Evolutionary conservation across 202 grass and related monocot genomes (phyloP), one percentile per base, ranked within the genome.

Genomic region (Digitaria exilis): DNA sequence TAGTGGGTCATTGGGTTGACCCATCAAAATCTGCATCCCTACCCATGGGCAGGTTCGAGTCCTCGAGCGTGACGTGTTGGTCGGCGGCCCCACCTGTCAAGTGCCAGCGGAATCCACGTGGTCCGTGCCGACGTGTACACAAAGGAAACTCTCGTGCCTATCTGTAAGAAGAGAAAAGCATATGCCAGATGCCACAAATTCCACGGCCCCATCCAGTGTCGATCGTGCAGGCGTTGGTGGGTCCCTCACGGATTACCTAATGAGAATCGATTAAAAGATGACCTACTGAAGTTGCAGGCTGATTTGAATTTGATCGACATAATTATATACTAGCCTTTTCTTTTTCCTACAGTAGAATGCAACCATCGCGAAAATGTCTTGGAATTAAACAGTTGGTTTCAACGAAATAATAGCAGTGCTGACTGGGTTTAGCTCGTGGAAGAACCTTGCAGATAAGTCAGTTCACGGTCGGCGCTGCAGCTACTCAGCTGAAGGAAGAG

Each of bases 41-140:
- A n/a, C 37, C 37, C 6, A 39, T 9, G 18, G 18, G 29, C 48
- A 17, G 43, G 16, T 51, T 15, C 34, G 48, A 13, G 44, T 39
- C 21, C 24, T 19, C 35, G 55, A 41, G n/a, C 24, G 74, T 62
- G 74, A 77, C 56, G 25, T 57, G 48, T 68, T 67, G 77, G 14
- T 13, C 63, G 32, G 77, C 18, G 48, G 34, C 5, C 2, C 63
- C 63, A 80, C 48, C 22, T 56, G 32, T 55, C 31, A 43, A 69
- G 32, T 7, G 6, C 22, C 15, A 5, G 22, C 16, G 9, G 11
- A 16, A 6, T 44, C 22, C 64, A 56, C 64, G 49, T 55, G 62
- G 31, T 42, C 48, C 46, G 16, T 68, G 62, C 73, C 60, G 37
- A 76, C 55, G 55, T 44, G 24, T 2, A 2, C 22, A 30, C 35